Evolutionary conservation across 2,329 filamentous ascomycete genomes (phyloP), one percentile per base, ranked within the genome.

Genomic region (Aspergillus tamarii): DNA sequence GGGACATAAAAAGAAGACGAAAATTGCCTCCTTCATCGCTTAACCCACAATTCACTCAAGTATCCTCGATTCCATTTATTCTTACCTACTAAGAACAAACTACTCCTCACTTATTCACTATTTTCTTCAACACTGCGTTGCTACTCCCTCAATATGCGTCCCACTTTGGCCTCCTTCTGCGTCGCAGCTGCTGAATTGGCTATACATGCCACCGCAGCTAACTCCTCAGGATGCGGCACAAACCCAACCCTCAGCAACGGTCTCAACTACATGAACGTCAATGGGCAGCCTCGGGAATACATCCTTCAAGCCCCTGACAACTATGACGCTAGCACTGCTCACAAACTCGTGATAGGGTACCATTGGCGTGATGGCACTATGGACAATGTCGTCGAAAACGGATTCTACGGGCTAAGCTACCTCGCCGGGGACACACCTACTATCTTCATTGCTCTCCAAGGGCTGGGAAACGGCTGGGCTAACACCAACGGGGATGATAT

Each of bases 351-450:
- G 32, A 32, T 60, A n/a, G 59, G 59, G 6, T 43, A 43, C 48
- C 59, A 60, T 39, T 60, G 59, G 59, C 59, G 58, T 16, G 58
- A 32, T 14, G 58, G 58, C 8, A 60, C 32, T n/a, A 60, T 60
- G 58, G 43, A 60, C 46, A 54, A 53, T 19, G 58, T 60, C 14
- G 58, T 60, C 19, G 36, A 60, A 10, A 48, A 48, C 46, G 46
- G 50, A n/a, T 30, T 82, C 46, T 71, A 36, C 34, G 34, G 34
- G 34, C 5, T 36, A 14, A 16, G 14, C 12, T 16, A 0, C 34
- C 34, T 36, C 5, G 34, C 34, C 6, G 34, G 34, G 34, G 14
- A 36, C 6, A 6, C 7, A 16, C 34, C 34, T 5, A 36, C 34
- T 6, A 16, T 36, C 14, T 36, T 36, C 34, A 36, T 36, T 7